phyloP scores from a whole-genome alignment of 164 flowering plant genomes.

The Akebia trifoliata region DNA sequence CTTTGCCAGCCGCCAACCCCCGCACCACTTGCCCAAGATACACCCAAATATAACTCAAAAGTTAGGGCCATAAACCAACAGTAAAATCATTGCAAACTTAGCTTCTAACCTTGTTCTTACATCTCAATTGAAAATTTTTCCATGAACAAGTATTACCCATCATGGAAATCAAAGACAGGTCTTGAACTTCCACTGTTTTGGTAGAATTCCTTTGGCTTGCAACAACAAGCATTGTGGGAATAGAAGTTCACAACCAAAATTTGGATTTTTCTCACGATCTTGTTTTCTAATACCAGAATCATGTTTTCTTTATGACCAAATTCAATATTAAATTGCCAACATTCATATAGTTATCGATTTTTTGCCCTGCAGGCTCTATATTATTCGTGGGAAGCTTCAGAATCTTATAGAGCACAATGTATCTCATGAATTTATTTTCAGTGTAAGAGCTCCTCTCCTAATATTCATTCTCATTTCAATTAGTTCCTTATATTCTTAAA shows the following conservation, averaged over 20 bases:
- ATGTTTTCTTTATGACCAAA: not conserved
- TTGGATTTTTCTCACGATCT: not conserved
- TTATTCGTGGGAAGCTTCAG: slow-evolving; percentile 57
- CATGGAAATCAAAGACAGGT: too few relatives aligned
- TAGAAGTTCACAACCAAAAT: not conserved
- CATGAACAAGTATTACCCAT: too few relatives aligned
- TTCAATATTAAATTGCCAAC: not conserved
- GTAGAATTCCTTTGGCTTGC: too few relatives aligned
- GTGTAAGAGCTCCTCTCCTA: slow-evolving; percentile 25
- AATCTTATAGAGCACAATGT: slow-evolving; percentile 51
- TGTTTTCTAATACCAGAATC: not conserved
- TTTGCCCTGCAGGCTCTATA: slow-evolving; percentile 43
- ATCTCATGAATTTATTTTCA: slow-evolving; percentile 41
- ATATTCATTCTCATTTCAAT: not conserved
- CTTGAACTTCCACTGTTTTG: too few relatives aligned
- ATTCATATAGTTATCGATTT: not conserved
- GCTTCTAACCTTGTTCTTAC: too few relatives aligned
- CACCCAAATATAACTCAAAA: too few relatives aligned
- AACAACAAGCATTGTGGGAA: too few relatives aligned
- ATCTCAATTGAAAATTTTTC: too few relatives aligned
- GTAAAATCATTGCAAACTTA: too few relatives aligned
- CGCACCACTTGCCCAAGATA: too few relatives aligned
- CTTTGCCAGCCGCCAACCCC: too few relatives aligned
- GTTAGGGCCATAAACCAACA: too few relatives aligned
- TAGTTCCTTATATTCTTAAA: not conserved